These are phyloP conservation scores for Colletotrichum musicola DNA, from an alignment of 2,329 filamentous ascomycete genomes.

Conservation along the genomic window DNA sequence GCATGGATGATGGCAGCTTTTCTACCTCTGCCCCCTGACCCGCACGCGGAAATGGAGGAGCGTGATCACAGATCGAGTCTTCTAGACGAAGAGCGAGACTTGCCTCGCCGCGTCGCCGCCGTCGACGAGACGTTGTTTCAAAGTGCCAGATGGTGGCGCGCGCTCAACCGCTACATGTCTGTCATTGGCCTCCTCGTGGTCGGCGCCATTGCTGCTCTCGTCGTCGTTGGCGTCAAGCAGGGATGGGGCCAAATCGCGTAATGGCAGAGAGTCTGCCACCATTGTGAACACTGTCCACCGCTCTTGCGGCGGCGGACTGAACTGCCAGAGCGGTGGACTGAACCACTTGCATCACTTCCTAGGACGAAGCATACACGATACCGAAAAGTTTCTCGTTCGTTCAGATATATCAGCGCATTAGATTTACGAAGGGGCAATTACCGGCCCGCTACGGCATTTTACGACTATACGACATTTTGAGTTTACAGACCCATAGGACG, in stretches of 20 bases:
- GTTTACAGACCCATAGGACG: conserved; percentile 1
- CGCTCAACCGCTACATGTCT: conserved; percentile 70
- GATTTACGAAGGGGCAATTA: conserved; percentile 26
- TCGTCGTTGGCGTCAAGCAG: conserved; percentile 64
- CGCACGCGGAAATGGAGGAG: conserved; percentile 65
- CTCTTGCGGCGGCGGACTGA: background rate
- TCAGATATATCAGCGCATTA: conserved; percentile 17
- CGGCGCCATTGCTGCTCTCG: conserved; percentile 63
- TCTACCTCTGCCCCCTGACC: conserved; percentile 75
- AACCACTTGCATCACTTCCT: background rate
- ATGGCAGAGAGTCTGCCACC: background rate
- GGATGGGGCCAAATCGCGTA: conserved; percentile 54
- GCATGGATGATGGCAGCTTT: conserved; percentile 86
- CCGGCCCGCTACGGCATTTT: conserved; percentile 26
- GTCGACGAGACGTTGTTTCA: conserved; percentile 61
- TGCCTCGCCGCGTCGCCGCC: conserved; percentile 49
- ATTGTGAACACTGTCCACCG: background rate
- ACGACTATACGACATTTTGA: conserved; percentile 37
- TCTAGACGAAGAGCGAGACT: conserved; percentile 52
- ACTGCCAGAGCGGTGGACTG: background rate
- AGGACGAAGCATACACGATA: background rate
- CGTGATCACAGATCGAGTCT: conserved; percentile 55
- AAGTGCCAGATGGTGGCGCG: conserved; percentile 71
- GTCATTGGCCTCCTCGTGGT: conserved; percentile 67
- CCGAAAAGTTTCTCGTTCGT: background rate